Evolutionary conservation across 805 yeast genomes (phyloP), one percentile per base, ranked within the genome.

Genomic region (Suhomyces faveliae): DNA sequence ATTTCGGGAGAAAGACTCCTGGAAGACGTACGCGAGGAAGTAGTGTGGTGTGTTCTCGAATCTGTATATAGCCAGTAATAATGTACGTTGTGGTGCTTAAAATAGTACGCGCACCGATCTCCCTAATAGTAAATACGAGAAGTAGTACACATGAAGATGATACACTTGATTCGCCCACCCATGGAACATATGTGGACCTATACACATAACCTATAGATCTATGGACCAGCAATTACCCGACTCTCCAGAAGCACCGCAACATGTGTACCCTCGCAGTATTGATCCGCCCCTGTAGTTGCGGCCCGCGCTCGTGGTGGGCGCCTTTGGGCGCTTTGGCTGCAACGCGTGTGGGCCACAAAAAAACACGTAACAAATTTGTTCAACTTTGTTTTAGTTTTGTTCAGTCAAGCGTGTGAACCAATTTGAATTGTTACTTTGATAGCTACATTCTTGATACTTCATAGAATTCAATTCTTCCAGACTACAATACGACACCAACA

Each of bases 41-140:
- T 54, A 10, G 56, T 58, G 11, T 58, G 60, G 62, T 43, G 44
- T 10, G 38, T 42, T 12, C 21, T 42, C 13, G 44, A 47, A 39
- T 45, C 27, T 13, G 24, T 21, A 38, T 29, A 45, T 11, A 40
- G 23, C 22, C 20, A n/a, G 19, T 39, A 23, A 29, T n/a, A 8
- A 25, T 10, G 27, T 24, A 24, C 27, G 27, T 24, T 10, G 27
- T 24, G 9, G 27, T n/a, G n/a, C 9, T n/a, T 7, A 22, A 22
- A n/a, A 9, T 5, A 27, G 30, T 27, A 15, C 30, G 30, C 30
- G 30, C 30, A 6, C 23, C 30, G 29, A n/a, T 3, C 15, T n/a
- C 30, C 30, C 30, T 27, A 27, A 27, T n/a, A n/a, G n/a, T n/a
- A n/a, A n/a, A n/a, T n/a, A n/a, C n/a, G n/a, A n/a, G n/a, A n/a